Conservation (phyloP, 2,329 filamentous ascomycete species). For the Xylaria sp. region DNA sequence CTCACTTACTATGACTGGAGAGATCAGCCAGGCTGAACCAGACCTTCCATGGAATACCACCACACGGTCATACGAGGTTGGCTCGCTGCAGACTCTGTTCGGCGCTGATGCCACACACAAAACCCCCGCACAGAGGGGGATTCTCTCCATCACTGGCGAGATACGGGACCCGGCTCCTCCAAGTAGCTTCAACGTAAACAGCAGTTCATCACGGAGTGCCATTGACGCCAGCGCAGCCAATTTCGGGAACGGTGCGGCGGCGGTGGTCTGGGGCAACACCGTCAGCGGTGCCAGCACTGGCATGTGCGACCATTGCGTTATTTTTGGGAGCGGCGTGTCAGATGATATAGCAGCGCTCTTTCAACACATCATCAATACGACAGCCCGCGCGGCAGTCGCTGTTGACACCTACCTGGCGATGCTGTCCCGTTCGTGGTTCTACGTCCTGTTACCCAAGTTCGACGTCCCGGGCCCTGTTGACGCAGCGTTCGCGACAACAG, state of each 20-base stretch:
- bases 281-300: background rate
- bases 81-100: slow-evolving; percentile 1
- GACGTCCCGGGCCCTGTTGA: slow-evolving; percentile 13
- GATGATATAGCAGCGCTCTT: slow-evolving; percentile 8
- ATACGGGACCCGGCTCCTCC: background rate
- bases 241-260: background rate
- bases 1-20: slow-evolving; percentile 10
- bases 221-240: background rate
- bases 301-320: background rate
- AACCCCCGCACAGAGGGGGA: slow-evolving; percentile 5
- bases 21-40: slow-evolving; percentile 1
- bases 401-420: slow-evolving; percentile 22
- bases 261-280: background rate
- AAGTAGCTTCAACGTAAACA: background rate
- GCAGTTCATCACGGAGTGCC: background rate
- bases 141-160: background rate
- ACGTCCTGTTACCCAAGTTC: slow-evolving; percentile 13
- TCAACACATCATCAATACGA: slow-evolving; percentile 15
- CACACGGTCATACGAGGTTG: background rate
- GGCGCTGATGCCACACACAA: background rate
- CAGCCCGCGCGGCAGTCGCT: slow-evolving; percentile 3
- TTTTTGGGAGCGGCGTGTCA: background rate
- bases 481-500: background rate
- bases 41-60: background rate
- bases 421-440: slow-evolving; percentile 16